Conservation (phyloP, 208 protist genomes). For the Crithidia expoeki region DNA sequence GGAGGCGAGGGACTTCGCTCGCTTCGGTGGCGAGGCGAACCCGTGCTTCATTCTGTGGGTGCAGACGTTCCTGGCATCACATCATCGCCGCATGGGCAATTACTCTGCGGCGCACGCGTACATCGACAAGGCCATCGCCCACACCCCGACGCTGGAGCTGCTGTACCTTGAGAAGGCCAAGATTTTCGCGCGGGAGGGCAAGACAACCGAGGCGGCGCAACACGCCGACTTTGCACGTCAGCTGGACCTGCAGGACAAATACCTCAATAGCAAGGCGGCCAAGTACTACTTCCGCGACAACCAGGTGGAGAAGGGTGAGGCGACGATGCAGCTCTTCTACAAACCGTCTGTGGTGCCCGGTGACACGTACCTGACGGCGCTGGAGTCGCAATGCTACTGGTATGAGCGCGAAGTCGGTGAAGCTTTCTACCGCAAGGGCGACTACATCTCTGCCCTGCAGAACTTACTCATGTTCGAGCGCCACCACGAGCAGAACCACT, state of each 20-base stretch:
- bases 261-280: slow-evolving; percentile 93
- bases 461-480: slow-evolving; percentile 92
- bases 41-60: slow-evolving; percentile 91
- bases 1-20: slow-evolving; percentile 54
- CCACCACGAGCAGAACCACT: slow-evolving; percentile 92
- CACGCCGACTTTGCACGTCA: slow-evolving; percentile 84
- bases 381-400: slow-evolving; percentile 97
- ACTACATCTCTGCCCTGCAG: slow-evolving; percentile 92
- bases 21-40: slow-evolving; percentile 69
- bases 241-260: slow-evolving; percentile 97
- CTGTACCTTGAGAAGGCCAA: slow-evolving; percentile 93
- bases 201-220: slow-evolving; percentile 79
- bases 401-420: slow-evolving; percentile 94
- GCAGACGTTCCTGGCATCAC: slow-evolving; percentile 86
- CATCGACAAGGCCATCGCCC: slow-evolving; percentile 89
- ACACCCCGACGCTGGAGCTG: slow-evolving; percentile 96
- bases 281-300: slow-evolving; percentile 93
- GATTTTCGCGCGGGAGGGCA: slow-evolving; percentile 81
- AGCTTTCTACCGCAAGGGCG: slow-evolving; percentile 74
- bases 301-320: slow-evolving; percentile 79
- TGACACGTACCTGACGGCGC: slow-evolving; percentile 75
- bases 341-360: slow-evolving; percentile 45
- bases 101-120: slow-evolving; percentile 72
- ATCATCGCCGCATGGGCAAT: slow-evolving; percentile 82
- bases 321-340: slow-evolving; percentile 93